Conservation (phyloP, 2,329 filamentous ascomycete genomes). For the Didymella pomorum region DNA sequence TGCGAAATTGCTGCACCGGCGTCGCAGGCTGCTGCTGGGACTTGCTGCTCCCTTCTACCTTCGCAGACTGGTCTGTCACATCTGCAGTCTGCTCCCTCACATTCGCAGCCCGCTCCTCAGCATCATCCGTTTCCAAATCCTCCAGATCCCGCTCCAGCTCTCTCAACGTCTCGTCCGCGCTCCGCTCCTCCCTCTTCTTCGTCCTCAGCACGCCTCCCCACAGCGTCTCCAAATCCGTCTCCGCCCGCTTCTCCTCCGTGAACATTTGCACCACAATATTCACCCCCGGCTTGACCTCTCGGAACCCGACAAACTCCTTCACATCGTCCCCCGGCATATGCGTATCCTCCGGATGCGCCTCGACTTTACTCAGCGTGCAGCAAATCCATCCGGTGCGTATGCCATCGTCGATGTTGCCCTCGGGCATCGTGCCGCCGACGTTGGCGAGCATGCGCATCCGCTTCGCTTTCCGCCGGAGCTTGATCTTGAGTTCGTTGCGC, state of each 20-base stretch:
- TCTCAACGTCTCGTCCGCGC: conserved; percentile 39
- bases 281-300: conserved; percentile 63
- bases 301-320: conserved; percentile 79
- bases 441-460: conserved; percentile 82
- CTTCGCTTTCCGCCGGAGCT: conserved; percentile 79
- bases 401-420: conserved; percentile 76
- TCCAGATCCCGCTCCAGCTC: conserved; percentile 34
- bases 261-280: conserved; percentile 76
- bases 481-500: conserved; percentile 88
- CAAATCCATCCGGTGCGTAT: conserved; percentile 96
- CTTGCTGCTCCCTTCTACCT: neutral
- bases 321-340: conserved; percentile 41
- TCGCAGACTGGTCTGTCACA: neutral
- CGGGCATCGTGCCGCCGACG: conserved; percentile 62
- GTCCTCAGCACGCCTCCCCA: conserved; percentile 63
- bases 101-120: conserved; percentile 16
- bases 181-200: conserved; percentile 50
- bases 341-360: conserved; percentile 58
- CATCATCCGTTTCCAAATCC: conserved; percentile 31
- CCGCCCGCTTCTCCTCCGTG: conserved; percentile 72
- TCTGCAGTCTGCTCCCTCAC: neutral
- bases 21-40: conserved; percentile 7
- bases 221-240: conserved; percentile 71
- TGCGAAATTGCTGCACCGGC: conserved; percentile 29
- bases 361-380: conserved; percentile 80